Evolutionary conservation across 2,329 filamentous ascomycete species (phyloP).

Genomic region (Nannizziopsis arthrosporioides): DNA sequence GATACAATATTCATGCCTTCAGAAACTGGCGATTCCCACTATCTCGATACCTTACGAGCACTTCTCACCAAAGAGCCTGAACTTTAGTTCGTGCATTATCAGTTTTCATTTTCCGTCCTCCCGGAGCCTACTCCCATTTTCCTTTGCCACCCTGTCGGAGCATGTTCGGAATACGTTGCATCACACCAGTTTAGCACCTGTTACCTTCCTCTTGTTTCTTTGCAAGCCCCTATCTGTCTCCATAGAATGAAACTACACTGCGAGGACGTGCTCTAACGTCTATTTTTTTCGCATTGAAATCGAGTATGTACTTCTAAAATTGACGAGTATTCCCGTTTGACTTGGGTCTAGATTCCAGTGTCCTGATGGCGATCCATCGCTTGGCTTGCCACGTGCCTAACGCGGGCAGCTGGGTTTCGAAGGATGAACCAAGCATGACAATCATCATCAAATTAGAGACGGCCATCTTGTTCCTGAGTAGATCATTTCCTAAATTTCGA

Average conservation of each 20-base stretch:
- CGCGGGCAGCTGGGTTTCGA: too few species aligned
- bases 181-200: not conserved
- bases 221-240: not conserved
- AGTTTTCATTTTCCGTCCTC: not conserved
- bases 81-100: not conserved
- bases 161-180: conserved; percentile 8
- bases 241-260: too few species aligned
- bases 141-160: not conserved
- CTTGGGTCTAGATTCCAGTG: not conserved
- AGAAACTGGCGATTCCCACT: too few species aligned
- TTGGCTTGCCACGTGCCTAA: too few species aligned
- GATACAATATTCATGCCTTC: too few species aligned
- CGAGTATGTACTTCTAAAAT: not conserved
- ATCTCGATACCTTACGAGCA: not conserved
- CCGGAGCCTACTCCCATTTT: not conserved
- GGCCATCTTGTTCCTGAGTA: too few species aligned
- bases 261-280: not conserved
- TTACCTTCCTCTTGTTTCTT: not conserved
- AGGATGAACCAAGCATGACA: too few species aligned
- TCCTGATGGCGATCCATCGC: not conserved
- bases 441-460: too few species aligned
- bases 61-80: not conserved
- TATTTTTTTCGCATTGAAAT: not conserved
- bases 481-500: too few species aligned
- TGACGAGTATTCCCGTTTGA: not conserved